Percentiles rank a stretch among this genome's conserved stretches.
Evolutionary conservation across 2,329 filamentous ascomycete genomes (phyloP).

Genomic region (Fusarium secorum): DNA sequence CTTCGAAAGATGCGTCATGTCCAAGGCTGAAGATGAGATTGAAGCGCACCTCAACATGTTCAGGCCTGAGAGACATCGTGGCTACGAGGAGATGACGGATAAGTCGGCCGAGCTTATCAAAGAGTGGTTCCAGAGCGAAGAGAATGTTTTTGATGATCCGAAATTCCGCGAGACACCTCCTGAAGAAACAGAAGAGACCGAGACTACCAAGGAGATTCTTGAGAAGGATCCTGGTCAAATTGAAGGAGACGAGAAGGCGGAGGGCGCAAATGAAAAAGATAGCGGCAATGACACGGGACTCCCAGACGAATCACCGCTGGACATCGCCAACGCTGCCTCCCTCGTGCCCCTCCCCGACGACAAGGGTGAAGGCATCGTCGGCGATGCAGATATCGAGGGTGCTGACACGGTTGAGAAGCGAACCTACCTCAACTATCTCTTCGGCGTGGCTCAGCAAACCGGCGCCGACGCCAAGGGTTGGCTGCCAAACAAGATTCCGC

Average conservation of each 20-base stretch:
- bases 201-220: conserved; percentile 38
- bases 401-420: conserved; percentile 47
- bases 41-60: conserved; percentile 76
- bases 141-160: conserved; percentile 55
- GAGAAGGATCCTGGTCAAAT: conserved; percentile 30
- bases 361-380: conserved; percentile 45
- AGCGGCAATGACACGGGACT: conserved; percentile 29
- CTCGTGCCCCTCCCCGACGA: conserved; percentile 58
- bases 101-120: conserved; percentile 64
- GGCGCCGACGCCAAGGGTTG: conserved; percentile 55
- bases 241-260: conserved; percentile 11
- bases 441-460: conserved; percentile 58
- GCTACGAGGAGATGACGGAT: conserved; percentile 70
- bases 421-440: conserved; percentile 59
- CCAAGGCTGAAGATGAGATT: conserved; percentile 73
- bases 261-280: conserved; percentile 2
- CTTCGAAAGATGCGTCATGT: conserved; percentile 67
- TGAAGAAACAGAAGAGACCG: conserved; percentile 46
- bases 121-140: conserved; percentile 62
- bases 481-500: conserved; percentile 53
- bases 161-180: conserved; percentile 53
- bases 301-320: conserved; percentile 53
- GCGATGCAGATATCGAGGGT: conserved; percentile 45
- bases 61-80: conserved; percentile 65
- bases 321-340: conserved; percentile 61